phyloP scores from a whole-genome alignment of 352 stramenopile genomes.

The Phytophthora crassamura region DNA sequence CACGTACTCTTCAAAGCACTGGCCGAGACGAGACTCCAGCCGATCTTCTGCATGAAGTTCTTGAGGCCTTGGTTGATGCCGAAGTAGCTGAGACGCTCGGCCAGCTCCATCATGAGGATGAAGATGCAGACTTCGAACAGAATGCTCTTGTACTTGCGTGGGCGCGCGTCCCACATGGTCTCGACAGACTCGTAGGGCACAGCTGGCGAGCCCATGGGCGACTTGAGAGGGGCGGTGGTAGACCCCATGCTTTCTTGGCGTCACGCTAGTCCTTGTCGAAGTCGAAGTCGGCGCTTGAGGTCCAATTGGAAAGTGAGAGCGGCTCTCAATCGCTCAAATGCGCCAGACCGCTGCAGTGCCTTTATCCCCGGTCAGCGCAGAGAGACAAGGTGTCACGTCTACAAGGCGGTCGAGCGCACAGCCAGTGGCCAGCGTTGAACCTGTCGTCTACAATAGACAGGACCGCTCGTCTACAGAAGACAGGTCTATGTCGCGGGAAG shows the following conservation, averaged over 20 bases:
- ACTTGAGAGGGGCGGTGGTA: constrained; percentile 23
- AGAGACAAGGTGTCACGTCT: constrained; percentile 10
- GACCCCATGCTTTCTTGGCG: constrained; percentile 5
- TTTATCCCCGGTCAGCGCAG: constrained; percentile 18
- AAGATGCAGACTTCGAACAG: constrained; percentile 63
- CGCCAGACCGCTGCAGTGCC: constrained; percentile 4
- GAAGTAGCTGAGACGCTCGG: constrained; percentile 67
- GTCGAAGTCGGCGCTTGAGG: constrained; percentile 10
- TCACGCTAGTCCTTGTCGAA: constrained; percentile 1
- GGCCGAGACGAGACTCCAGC: no score
- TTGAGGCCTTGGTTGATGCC: constrained; percentile 66
- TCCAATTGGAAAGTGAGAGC: constrained; percentile 18
- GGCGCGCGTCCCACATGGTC: constrained; percentile 49
- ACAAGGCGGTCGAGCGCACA: background rate
- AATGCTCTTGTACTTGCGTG: constrained; percentile 62
- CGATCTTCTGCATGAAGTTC: constrained; percentile 53
- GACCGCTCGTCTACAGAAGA: background rate
- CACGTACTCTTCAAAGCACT: constrained; percentile 65
- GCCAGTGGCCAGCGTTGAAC: constrained; percentile 4
- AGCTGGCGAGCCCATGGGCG: constrained; percentile 21
- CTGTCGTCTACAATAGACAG: background rate
- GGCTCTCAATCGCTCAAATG: background rate
- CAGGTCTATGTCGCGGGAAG: background rate
- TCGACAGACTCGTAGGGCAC: constrained; percentile 17
- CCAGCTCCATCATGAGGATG: constrained; percentile 72